Percentiles rank a stretch among this genome's conserved stretches.
phyloP scores from a whole-genome alignment of 495 filamentous ascomycete species.

The Beverwykella pulmonaria region DNA sequence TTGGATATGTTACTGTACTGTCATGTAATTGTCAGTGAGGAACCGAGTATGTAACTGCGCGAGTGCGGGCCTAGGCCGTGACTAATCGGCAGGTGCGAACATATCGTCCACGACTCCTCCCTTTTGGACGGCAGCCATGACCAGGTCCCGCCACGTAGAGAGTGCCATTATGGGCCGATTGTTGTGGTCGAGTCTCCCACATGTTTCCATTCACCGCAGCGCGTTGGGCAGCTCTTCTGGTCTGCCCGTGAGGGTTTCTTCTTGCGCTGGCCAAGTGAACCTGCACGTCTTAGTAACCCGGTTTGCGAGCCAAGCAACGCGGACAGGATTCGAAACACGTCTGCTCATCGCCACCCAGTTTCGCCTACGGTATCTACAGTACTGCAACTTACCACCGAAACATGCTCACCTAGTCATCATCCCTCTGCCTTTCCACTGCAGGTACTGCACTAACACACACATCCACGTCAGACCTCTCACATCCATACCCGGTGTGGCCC shows the following conservation, averaged over 20 bases:
- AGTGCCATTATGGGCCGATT: background rate
- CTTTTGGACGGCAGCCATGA: background rate
- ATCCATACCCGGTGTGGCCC: too few species aligned
- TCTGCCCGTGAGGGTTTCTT: too few species aligned
- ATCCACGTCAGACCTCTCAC: too few species aligned
- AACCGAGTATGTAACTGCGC: background rate
- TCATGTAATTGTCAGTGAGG: background rate
- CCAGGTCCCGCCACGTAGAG: background rate
- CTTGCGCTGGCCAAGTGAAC: too few species aligned
- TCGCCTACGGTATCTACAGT: background rate
- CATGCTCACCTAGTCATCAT: too few species aligned
- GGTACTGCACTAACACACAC: too few species aligned
- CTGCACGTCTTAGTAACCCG: background rate
- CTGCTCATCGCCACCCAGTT: background rate
- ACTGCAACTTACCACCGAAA: too few species aligned
- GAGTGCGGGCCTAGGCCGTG: background rate
- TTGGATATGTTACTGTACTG: slow-evolving; percentile 25
- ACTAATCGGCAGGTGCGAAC: background rate
- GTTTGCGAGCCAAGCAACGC: background rate
- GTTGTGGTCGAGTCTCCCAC: background rate
- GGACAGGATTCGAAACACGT: background rate
- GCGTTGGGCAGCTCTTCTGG: too few species aligned
- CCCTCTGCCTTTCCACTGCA: too few species aligned
- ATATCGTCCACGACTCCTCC: background rate
- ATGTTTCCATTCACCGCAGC: background rate